Evolutionary conservation across 345 rosid genomes (phyloP).

Genomic region (Linum usitatissimum): DNA sequence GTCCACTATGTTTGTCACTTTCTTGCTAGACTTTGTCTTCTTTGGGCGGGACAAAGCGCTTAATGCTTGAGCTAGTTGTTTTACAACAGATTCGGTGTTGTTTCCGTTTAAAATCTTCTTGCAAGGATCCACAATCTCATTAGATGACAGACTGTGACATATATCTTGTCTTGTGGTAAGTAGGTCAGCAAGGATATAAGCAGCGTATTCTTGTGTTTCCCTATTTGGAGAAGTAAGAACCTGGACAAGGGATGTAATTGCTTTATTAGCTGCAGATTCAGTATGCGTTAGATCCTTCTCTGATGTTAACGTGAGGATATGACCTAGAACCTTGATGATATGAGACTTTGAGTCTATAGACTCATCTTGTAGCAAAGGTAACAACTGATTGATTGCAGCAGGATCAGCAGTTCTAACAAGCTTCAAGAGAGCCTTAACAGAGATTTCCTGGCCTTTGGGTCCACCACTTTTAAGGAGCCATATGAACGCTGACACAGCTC

Average conservation of each 20-base stretch:
- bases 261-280: conserved; percentile 79
- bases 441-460: conserved; percentile 57
- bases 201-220: conserved; percentile 72
- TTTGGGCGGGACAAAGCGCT: conserved; percentile 67
- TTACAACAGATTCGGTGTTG: conserved; percentile 53
- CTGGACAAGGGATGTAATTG: conserved; percentile 56
- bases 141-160: conserved; percentile 59
- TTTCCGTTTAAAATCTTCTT: conserved; percentile 62
- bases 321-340: conserved; percentile 61
- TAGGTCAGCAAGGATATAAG: conserved; percentile 77
- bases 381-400: conserved; percentile 66
- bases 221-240: conserved; percentile 56
- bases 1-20: conserved; percentile 44
- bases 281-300: conserved; percentile 41
- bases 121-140: conserved; percentile 56
- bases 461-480: conserved; percentile 74
- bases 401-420: conserved; percentile 65
- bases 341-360: conserved; percentile 48
- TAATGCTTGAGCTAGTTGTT: conserved; percentile 66
- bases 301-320: conserved; percentile 63
- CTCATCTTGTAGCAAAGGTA: conserved; percentile 64
- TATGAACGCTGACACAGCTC: conserved; percentile 64
- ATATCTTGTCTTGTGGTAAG: conserved; percentile 66
- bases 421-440: conserved; percentile 56
- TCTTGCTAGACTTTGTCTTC: conserved; percentile 38